These are phyloP conservation scores for Claviceps sp. DNA, from an alignment of 2,329 filamentous ascomycete species.

Conservation along the genomic window DNA sequence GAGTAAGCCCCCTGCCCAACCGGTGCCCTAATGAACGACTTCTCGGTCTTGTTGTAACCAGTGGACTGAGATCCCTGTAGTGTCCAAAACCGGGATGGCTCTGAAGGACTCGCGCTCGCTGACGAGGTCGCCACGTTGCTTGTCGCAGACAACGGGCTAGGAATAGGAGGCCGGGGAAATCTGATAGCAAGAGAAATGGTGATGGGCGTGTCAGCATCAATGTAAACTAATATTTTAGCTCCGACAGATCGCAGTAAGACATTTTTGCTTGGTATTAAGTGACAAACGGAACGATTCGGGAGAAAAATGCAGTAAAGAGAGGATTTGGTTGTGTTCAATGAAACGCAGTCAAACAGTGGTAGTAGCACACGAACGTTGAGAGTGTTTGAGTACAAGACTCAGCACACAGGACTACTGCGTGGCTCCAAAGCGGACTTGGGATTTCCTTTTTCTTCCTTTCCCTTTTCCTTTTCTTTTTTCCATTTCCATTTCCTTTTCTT, in stretches of 20 bases:
- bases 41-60: conserved; percentile 6
- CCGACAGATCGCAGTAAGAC: not conserved
- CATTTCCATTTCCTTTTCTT: not conserved
- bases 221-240: not conserved
- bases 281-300: not conserved
- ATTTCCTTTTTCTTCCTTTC: not conserved
- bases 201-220: not conserved
- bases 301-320: not conserved
- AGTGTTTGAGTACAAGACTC: not conserved
- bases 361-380: not conserved
- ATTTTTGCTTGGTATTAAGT: not conserved
- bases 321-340: not conserved
- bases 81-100: conserved; percentile 10
- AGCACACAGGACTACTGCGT: not conserved
- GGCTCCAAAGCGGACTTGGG: not conserved
- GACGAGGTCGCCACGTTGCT: conserved; percentile 29
- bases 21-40: conserved; percentile 4
- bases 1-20: conserved; percentile 21
- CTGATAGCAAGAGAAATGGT: conserved; percentile 17
- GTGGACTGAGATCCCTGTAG: conserved; percentile 13
- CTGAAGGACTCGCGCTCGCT: conserved; percentile 26
- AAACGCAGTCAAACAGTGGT: not conserved
- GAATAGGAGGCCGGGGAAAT: conserved; percentile 32
- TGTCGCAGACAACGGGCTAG: conserved; percentile 36
- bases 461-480: not conserved